Conservation (phyloP, 495 filamentous ascomycete genomes). For the Neurospora sp. region DNA sequence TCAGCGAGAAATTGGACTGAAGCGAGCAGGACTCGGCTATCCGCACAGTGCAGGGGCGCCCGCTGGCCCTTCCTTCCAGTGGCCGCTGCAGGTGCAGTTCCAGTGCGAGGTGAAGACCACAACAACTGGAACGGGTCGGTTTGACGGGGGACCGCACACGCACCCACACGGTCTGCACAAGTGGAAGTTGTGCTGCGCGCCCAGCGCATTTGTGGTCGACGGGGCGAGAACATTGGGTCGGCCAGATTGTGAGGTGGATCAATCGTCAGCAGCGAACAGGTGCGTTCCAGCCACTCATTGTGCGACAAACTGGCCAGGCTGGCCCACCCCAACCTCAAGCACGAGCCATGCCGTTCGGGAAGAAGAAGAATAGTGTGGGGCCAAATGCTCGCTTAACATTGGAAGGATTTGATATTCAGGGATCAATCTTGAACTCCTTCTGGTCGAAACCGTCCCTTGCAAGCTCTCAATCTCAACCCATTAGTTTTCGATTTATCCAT, state of each 20-base stretch:
- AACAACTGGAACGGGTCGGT: neutral
- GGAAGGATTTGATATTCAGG: neutral
- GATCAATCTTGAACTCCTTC: neutral
- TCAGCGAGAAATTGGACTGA: slow-evolving; percentile 13
- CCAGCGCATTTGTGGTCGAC: neutral
- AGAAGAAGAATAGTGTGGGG: neutral
- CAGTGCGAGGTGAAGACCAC: neutral
- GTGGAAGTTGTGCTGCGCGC: neutral
- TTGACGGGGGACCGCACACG: neutral
- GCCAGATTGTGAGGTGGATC: neutral
- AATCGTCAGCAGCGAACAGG: neutral
- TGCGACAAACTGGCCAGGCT: neutral
- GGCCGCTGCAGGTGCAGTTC: neutral
- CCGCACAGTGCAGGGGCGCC: neutral
- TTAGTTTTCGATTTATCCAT: neutral
- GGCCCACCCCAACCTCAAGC: neutral
- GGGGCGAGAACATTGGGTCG: neutral
- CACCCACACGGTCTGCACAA: neutral
- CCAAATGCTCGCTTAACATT: neutral
- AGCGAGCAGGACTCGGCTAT: neutral
- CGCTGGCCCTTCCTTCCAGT: neutral
- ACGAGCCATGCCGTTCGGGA: neutral
- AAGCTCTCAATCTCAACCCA: neutral
- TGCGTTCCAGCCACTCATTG: neutral
- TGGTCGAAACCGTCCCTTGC: neutral